Evolutionary conservation across 2,329 filamentous ascomycete species (phyloP).

Genomic region (Tolypocladium ovalisporum): DNA sequence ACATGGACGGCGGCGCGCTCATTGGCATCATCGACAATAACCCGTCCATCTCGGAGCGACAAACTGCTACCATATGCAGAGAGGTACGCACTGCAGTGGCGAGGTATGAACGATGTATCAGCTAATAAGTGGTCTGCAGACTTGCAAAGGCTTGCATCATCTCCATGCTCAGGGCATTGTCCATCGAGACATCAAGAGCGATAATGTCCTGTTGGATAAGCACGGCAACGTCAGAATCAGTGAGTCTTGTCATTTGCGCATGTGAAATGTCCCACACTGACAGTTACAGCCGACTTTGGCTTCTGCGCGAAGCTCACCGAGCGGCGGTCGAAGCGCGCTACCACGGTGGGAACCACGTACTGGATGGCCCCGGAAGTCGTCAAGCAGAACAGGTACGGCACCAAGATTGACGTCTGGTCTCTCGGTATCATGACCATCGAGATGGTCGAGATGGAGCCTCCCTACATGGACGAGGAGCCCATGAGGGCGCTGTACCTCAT

Average conservation of each 20-base stretch:
- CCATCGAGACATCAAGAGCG: constrained; percentile 97
- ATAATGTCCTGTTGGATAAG: constrained; percentile 90
- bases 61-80: constrained; percentile 92
- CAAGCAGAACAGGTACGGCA: constrained; percentile 97
- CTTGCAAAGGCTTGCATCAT: constrained; percentile 88
- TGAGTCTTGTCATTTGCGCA: constrained; percentile 31
- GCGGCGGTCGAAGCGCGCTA: constrained; percentile 91
- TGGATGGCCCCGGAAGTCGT: constrained; percentile 99
- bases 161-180: constrained; percentile 95
- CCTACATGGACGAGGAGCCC: constrained; percentile 95
- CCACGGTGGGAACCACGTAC: constrained; percentile 98
- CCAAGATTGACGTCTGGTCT: constrained; percentile 98
- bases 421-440: constrained; percentile 99
- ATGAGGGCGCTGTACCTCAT: constrained; percentile 96
- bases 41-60: constrained; percentile 81
- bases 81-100: constrained; percentile 53
- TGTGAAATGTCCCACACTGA: constrained; percentile 11
- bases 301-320: constrained; percentile 99
- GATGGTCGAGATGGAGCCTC: constrained; percentile 98
- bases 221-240: constrained; percentile 96
- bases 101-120: constrained; percentile 1
- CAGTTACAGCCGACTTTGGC: constrained; percentile 80
- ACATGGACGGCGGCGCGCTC: constrained; percentile 95
- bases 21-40: constrained; percentile 99
- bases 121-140: constrained; percentile 44